Conservation (phyloP, 202 grass and related monocot species). For the Miscanthus sacchariflorus region DNA sequence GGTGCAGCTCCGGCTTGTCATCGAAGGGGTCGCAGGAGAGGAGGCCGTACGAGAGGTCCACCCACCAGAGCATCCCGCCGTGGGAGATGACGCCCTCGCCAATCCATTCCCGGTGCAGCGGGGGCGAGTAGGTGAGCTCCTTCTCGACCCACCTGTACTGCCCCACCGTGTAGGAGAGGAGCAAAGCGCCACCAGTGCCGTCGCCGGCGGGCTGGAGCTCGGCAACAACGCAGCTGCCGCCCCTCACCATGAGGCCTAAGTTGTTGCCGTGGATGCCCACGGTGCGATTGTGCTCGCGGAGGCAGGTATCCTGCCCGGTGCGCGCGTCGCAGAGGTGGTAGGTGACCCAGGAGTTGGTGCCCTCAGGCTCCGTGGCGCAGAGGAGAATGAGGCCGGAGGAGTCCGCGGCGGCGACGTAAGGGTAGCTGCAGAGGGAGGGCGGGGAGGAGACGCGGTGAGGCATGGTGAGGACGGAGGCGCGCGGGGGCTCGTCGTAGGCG, state of each 20-base stretch:
- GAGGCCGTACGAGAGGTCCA: not conserved
- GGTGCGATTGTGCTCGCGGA: not conserved
- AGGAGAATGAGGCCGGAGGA: not conserved
- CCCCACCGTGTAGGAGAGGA: conserved; percentile 2
- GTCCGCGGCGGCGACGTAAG: not conserved
- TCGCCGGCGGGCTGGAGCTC: not conserved
- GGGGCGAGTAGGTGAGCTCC: not conserved
- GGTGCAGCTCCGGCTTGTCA: not conserved
- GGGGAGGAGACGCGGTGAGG: not conserved
- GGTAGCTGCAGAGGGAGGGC: not conserved
- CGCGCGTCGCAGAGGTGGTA: conserved; percentile 11
- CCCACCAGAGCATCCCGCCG: not conserved
- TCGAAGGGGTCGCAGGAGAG: not conserved
- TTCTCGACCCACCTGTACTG: not conserved
- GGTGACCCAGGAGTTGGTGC: not conserved
- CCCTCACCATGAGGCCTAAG: not conserved
- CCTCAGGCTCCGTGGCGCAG: not conserved
- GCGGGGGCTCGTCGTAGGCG: not conserved
- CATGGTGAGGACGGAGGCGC: not conserved
- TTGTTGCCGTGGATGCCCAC: not conserved
- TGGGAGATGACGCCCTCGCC: not conserved
- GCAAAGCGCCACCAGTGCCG: not conserved
- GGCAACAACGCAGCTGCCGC: not conserved
- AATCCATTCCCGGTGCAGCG: not conserved
- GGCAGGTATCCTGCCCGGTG: not conserved